phyloP scores from a whole-genome alignment of 208 protist genomes.

The Trypanosomatidae sp. region DNA sequence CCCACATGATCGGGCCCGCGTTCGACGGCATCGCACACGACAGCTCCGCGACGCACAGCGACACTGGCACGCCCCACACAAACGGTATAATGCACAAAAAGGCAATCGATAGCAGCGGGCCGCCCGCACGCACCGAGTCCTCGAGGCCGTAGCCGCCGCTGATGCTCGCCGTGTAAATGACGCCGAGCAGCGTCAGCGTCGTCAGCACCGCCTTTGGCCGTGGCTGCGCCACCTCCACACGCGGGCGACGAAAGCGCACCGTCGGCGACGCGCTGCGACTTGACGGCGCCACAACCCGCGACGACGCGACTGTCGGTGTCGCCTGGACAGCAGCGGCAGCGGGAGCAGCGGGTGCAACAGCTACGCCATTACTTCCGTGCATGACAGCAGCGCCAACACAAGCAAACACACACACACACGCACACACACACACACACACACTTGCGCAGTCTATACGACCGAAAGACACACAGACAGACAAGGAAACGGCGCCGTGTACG shows the following conservation, averaged over 20 bases:
- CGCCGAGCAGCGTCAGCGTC: constrained; percentile 77
- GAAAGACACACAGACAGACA: no score
- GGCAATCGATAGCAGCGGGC: constrained; percentile 71
- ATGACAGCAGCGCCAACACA: no score
- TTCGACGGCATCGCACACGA: constrained; percentile 80
- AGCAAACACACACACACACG: no score
- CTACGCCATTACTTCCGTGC: no score
- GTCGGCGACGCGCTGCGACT: constrained; percentile 29
- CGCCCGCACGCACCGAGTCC: constrained; percentile 75
- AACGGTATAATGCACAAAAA: constrained; percentile 80
- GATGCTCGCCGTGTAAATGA: constrained; percentile 82
- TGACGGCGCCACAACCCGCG: no score
- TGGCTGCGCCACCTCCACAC: constrained; percentile 5
- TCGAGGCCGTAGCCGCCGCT: constrained; percentile 84
- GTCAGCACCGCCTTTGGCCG: constrained; percentile 65
- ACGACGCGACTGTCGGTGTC: no score
- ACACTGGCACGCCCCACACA: constrained; percentile 79
- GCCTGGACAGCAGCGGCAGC: no score
- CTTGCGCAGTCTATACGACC: no score
- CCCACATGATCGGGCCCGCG: constrained; percentile 85
- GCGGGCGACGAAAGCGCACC: constrained; percentile 62
- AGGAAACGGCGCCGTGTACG: no score
- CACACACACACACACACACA: no score
- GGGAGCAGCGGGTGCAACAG: no score
- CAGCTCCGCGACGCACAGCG: constrained; percentile 79